phyloP scores from a whole-genome alignment of 106 monocot genomes.

The Acorus gramineus region DNA sequence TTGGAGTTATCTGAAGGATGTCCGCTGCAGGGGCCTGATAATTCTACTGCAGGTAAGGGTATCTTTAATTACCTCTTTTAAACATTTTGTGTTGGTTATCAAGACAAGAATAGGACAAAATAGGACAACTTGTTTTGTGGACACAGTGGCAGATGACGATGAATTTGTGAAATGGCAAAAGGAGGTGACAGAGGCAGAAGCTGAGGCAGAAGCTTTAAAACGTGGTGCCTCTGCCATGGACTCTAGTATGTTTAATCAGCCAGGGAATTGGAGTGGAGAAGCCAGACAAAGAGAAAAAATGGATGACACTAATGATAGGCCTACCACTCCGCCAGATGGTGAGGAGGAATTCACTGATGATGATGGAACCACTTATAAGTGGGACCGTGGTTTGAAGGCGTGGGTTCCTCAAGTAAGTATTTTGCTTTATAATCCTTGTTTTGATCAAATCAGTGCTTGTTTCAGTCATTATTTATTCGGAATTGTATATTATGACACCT shows the following conservation, averaged over 20 bases:
- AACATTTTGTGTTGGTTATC: not conserved
- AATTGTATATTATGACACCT: no score
- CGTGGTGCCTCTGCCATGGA: constrained; percentile 18
- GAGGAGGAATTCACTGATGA: constrained; percentile 97
- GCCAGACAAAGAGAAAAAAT: constrained; percentile 12
- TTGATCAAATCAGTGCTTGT: no score
- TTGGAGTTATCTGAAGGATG: constrained; percentile 38
- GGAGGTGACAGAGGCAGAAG: constrained; percentile 40
- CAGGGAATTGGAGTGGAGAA: constrained; percentile 4
- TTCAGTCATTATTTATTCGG: no score
- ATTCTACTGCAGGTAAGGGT: constrained; percentile 23
- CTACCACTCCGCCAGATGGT: constrained; percentile 78
- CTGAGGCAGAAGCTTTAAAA: constrained; percentile 20
- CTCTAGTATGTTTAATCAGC: constrained; percentile 1
- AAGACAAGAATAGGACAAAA: not conserved
- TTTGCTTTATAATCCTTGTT: no score
- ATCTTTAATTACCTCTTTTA: not conserved
- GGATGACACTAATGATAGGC: constrained; percentile 40
- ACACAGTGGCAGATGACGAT: constrained; percentile 20
- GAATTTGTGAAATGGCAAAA: constrained; percentile 55
- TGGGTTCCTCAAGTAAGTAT: constrained; percentile 93
- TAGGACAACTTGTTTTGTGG: constrained; percentile 4
- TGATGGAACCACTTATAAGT: constrained; percentile 90
- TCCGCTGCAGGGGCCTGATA: constrained; percentile 5
- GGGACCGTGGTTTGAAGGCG: constrained; percentile 68